phyloP scores from a whole-genome alignment of 257 asterid species.

The Solanum stenotomum region DNA sequence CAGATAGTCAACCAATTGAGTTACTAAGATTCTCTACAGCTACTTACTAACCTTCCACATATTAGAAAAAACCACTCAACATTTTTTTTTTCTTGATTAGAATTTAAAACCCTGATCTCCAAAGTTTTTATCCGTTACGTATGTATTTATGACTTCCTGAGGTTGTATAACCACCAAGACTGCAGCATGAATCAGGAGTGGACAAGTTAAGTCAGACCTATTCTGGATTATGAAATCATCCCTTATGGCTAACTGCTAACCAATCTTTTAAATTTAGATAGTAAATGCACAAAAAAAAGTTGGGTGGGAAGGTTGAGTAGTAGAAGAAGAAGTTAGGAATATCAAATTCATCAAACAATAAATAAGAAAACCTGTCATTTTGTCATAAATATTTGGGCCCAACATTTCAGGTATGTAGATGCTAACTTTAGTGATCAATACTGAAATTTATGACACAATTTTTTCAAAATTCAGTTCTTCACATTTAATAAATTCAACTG shows the following conservation, averaged over 20 bases:
- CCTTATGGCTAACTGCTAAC: conserved; percentile 15
- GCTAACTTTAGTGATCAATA: background rate
- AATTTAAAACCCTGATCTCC: background rate
- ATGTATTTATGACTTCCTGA: background rate
- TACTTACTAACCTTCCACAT: background rate
- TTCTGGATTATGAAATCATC: background rate
- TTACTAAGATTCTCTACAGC: background rate
- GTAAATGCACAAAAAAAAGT: conserved; percentile 10
- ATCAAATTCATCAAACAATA: conserved; percentile 2
- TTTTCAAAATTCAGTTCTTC: background rate
- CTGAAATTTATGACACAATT: background rate
- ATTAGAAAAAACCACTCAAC: background rate
- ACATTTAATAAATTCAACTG: background rate
- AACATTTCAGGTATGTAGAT: conserved; percentile 4
- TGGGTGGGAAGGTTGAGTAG: conserved; percentile 6
- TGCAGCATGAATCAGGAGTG: background rate
- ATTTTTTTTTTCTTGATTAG: too few species aligned
- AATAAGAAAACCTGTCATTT: conserved; percentile 6
- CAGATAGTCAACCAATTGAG: background rate
- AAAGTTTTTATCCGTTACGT: background rate
- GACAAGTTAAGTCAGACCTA: background rate
- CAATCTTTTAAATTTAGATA: background rate
- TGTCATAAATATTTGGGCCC: conserved; percentile 1
- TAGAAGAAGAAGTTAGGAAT: background rate
- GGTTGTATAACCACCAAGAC: background rate